phyloP scores from a whole-genome alignment of 768 basidiomycete genomes.

The Boletellus ananas region DNA sequence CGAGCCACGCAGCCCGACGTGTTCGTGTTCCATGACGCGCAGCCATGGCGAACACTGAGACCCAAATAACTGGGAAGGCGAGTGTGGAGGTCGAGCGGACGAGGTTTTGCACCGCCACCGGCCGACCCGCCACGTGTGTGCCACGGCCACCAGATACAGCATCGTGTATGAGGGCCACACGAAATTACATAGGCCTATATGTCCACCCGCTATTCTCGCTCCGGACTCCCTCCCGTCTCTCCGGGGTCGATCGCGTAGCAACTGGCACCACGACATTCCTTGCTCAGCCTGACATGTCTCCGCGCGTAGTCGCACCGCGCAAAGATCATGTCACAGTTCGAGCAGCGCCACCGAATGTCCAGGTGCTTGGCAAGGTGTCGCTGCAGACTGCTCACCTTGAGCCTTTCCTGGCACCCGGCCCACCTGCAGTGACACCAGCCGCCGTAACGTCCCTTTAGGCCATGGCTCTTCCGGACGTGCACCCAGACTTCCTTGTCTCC shows the following conservation, averaged over 20 bases:
- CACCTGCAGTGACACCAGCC: conserved; percentile 1
- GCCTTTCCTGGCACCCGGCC: conserved; percentile 8
- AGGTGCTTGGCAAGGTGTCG: conserved; percentile 9
- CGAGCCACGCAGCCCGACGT: conserved; percentile 54
- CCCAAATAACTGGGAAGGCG: background rate
- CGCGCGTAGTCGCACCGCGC: conserved; percentile 8
- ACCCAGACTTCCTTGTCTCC: conserved; percentile 8
- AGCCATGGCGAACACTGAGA: conserved; percentile 13
- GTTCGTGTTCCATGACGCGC: conserved; percentile 18
- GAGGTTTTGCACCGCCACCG: background rate
- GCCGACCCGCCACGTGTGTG: too few relatives aligned
- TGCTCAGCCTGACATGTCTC: conserved; percentile 4
- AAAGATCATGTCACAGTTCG: conserved; percentile 4
- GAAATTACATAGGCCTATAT: too few relatives aligned
- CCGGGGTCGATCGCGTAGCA: background rate
- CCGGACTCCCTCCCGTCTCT: background rate
- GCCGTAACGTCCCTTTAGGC: conserved; percentile 7
- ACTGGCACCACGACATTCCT: conserved; percentile 4
- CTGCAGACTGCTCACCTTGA: conserved; percentile 11
- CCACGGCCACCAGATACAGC: too few relatives aligned
- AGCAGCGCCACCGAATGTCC: conserved; percentile 12
- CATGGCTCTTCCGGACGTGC: conserved; percentile 10
- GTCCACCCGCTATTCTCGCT: too few relatives aligned
- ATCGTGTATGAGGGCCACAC: too few relatives aligned
- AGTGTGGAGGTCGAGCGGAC: background rate